Evolutionary conservation across 2,329 filamentous ascomycete genomes (phyloP).

Genomic region (Remersonia thermophila): DNA sequence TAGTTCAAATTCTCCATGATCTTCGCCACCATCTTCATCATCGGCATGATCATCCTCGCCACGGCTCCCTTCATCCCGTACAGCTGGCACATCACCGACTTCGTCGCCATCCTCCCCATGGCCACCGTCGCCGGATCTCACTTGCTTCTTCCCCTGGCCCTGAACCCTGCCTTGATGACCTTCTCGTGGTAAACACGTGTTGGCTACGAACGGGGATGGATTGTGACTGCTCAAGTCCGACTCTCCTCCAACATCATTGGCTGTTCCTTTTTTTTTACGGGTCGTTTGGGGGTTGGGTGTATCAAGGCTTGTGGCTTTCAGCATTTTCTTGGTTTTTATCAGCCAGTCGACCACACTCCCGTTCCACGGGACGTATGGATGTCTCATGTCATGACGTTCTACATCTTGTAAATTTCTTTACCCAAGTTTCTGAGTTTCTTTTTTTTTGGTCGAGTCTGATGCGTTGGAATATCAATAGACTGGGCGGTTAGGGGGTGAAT

Average conservation of each 20-base stretch:
- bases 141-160: conserved; percentile 56
- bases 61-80: conserved; percentile 51
- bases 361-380: not conserved
- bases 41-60: conserved; percentile 52
- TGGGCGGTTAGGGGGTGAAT: too few relatives aligned
- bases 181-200: conserved; percentile 55
- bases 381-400: too few relatives aligned
- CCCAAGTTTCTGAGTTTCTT: too few relatives aligned
- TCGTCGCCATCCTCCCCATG: conserved; percentile 67
- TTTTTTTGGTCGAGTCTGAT: too few relatives aligned
- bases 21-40: conserved; percentile 46
- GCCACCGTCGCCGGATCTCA: conserved; percentile 57
- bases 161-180: conserved; percentile 71
- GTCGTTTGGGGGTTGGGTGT: too few relatives aligned
- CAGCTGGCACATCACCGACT: conserved; percentile 55
- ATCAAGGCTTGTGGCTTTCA: too few relatives aligned
- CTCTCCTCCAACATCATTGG: too few relatives aligned
- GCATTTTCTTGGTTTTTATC: too few relatives aligned
- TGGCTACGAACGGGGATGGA: too few relatives aligned
- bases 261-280: too few relatives aligned
- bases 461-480: too few relatives aligned
- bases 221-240: not conserved
- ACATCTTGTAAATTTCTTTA: too few relatives aligned
- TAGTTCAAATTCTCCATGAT: conserved; percentile 62
- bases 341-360: not conserved